phyloP scores from a whole-genome alignment of 2,329 filamentous ascomycete genomes.

The Zymoseptoria passerinii region DNA sequence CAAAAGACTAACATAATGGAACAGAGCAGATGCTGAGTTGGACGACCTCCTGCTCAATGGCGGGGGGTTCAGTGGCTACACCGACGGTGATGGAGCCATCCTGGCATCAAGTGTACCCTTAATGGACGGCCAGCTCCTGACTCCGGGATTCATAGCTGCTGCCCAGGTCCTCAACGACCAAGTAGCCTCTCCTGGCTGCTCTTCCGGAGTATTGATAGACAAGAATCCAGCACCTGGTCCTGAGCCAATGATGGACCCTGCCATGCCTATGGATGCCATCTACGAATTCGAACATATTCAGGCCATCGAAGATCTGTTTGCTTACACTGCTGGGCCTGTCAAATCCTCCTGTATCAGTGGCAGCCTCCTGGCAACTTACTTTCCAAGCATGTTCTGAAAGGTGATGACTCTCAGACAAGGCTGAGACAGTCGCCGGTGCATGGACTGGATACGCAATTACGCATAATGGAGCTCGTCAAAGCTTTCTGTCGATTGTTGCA shows the following conservation, averaged over 20 bases:
- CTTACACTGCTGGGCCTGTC: slow-evolving; percentile 11
- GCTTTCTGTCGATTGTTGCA: too few relatives aligned
- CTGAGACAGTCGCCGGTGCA: too few relatives aligned
- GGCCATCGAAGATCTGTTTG: slow-evolving; percentile 18
- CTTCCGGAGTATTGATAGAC: slow-evolving; percentile 7
- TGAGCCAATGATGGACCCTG: not conserved
- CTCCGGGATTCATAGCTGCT: slow-evolving; percentile 1
- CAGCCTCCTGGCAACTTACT: too few relatives aligned
- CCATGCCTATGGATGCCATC: slow-evolving; percentile 13
- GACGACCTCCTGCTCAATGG: slow-evolving; percentile 13
- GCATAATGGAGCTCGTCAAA: too few relatives aligned
- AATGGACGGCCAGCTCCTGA: slow-evolving; percentile 4
- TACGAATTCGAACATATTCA: slow-evolving; percentile 18
- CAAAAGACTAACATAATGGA: not conserved
- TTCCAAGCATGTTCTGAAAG: too few relatives aligned
- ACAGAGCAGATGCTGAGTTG: slow-evolving; percentile 8
- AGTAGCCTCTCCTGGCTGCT: slow-evolving; percentile 12
- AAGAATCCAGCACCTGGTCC: slow-evolving; percentile 7
- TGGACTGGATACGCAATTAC: too few relatives aligned
- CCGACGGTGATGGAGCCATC: not conserved
- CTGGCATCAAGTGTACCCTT: not conserved
- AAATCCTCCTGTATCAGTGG: too few relatives aligned
- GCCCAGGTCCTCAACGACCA: slow-evolving; percentile 7
- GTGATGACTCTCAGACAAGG: too few relatives aligned
- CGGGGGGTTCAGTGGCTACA: too few relatives aligned